Base-by-base conservation (phyloP, 2,329 filamentous ascomycete genomes). In the Phyllosticta citriasiana region DNA sequence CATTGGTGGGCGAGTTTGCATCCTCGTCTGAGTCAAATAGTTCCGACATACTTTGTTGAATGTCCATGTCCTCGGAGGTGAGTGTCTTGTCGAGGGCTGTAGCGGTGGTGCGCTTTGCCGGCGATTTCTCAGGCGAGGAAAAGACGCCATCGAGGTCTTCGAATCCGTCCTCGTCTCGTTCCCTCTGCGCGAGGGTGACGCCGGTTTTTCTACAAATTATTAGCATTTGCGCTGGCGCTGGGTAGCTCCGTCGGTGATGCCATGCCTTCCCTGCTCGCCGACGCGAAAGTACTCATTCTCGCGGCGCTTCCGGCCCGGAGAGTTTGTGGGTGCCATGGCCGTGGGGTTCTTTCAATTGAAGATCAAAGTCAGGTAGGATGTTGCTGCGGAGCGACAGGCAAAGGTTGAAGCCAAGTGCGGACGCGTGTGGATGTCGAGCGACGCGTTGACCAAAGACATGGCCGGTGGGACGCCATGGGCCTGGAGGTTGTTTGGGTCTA, bases 161-260 rank as follows among this genome's bases (percentile, higher is more conserved):
- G 79, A 99, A 86, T 73, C 93, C 94, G 80, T 96, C 81, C 72
- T 95, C 91, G 76, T 97, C 93, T 76, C 91, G 88, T 58, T 90
- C 90, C 60, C 80, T 85, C 69, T 96, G 90, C 68, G 85, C 84
- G 33, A 97, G 76, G 0, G 85, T 88, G 26, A 96, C 83, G 53
- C 94, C 94, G 0, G 94, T 99, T 82, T 96, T 95, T 67, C 93
- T 97, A 47, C 22, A 67, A 57, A 57, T 8, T 6, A 51, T 55
- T 22, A 57, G 50, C 16, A 12, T 52, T 51, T 10, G 55, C 40
- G 25, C 25, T 9, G 52, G 54, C 26, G 25, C 16, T 27, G 35
- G 9, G 27, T 22, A 8, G 24, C 52, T 59, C 64, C 61, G 62
- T 62, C 30, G 40, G 30, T 26, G 54, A 51, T 22, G 30, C 57